Evolutionary conservation across 371 early-diverging fungal genomes (phyloP).

Genomic region (Mucor piriformis): DNA sequence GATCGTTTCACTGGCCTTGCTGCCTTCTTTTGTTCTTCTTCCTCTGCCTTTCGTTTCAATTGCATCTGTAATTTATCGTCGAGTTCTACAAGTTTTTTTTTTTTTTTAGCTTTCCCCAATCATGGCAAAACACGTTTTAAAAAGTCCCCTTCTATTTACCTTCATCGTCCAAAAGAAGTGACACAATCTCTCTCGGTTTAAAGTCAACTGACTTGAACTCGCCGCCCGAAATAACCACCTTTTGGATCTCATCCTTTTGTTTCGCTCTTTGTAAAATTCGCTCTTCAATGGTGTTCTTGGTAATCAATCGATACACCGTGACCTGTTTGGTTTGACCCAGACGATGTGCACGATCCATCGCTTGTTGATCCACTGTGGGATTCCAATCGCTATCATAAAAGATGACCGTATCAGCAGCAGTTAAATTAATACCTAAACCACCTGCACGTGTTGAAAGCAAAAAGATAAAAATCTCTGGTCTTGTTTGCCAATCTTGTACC

Average conservation of each 20-base stretch:
- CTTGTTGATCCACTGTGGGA: slow-evolving; percentile 97
- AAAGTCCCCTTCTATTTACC: slow-evolving; percentile 25
- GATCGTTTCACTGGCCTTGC: slow-evolving; percentile 40
- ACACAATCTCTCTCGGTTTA: slow-evolving; percentile 87
- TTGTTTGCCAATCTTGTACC: slow-evolving; percentile 92
- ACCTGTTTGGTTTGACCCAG: slow-evolving; percentile 98
- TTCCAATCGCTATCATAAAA: slow-evolving; percentile 99
- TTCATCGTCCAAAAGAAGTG: slow-evolving; percentile 83
- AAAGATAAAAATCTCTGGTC: slow-evolving; percentile 94
- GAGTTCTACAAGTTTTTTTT: slow-evolving; percentile 39
- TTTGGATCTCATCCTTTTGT: slow-evolving; percentile 97
- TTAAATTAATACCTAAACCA: slow-evolving; percentile 99
- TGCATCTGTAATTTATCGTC: slow-evolving; percentile 62
- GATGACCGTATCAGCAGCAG: slow-evolving; percentile 99
- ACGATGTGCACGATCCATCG: slow-evolving; percentile 98
- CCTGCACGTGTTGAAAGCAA: slow-evolving; percentile 98
- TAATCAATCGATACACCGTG: slow-evolving; percentile 91
- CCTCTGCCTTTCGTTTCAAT: slow-evolving; percentile 63
- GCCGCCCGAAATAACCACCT: slow-evolving; percentile 96
- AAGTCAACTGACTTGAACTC: slow-evolving; percentile 82
- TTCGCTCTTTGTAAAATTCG: slow-evolving; percentile 87
- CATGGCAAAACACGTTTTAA: neutral
- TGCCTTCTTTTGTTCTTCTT: slow-evolving; percentile 52
- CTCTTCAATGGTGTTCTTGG: slow-evolving; percentile 92
- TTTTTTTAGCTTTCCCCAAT: too few species aligned